A percentile compares a stretch with the other conserved stretches of the same genome.
phyloP scores from a whole-genome alignment of 352 stramenopile species.

The Plasmopara muralis region DNA sequence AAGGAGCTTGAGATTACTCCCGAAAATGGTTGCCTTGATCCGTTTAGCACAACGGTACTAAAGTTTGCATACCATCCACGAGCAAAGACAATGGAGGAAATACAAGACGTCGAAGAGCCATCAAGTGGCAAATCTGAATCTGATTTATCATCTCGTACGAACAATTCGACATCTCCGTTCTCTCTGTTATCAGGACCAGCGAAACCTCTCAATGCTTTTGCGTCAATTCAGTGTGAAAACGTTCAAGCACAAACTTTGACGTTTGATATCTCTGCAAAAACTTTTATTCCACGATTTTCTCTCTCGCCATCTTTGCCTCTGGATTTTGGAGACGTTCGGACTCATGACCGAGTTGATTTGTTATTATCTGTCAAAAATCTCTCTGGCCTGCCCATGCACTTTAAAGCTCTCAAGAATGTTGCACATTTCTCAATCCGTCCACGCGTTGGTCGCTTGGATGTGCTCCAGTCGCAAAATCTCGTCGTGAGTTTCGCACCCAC shows the following conservation, averaged over 20 bases:
- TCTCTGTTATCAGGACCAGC: slow-evolving; percentile 17
- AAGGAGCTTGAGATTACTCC: slow-evolving; percentile 65
- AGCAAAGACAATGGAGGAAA: slow-evolving; percentile 25
- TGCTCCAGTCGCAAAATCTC: slow-evolving; percentile 83
- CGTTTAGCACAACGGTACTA: slow-evolving; percentile 39
- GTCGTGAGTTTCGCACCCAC: slow-evolving; percentile 85
- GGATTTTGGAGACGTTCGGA: slow-evolving; percentile 83
- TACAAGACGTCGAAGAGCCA: slow-evolving; percentile 21
- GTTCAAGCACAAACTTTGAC: slow-evolving; percentile 67
- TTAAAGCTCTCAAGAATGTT: slow-evolving; percentile 44
- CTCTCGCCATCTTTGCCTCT: slow-evolving; percentile 35
- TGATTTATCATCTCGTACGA: slow-evolving; percentile 1
- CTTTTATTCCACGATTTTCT: slow-evolving; percentile 43
- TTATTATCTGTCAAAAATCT: slow-evolving; percentile 80
- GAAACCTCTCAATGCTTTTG: slow-evolving; percentile 49
- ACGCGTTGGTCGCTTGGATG: slow-evolving; percentile 57
- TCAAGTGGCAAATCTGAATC: slow-evolving; percentile 2
- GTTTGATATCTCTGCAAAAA: slow-evolving; percentile 62
- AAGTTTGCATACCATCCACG: slow-evolving; percentile 49
- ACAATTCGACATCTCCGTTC: slow-evolving; percentile 13
- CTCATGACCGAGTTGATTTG: slow-evolving; percentile 75
- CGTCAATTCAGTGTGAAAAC: slow-evolving; percentile 63
- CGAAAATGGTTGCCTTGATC: slow-evolving; percentile 50
- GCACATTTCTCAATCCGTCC: slow-evolving; percentile 78
- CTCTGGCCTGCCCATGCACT: slow-evolving; percentile 56